phyloP scores from a whole-genome alignment of 108 stramenopile genomes.

The Skeletonema menzelii region DNA sequence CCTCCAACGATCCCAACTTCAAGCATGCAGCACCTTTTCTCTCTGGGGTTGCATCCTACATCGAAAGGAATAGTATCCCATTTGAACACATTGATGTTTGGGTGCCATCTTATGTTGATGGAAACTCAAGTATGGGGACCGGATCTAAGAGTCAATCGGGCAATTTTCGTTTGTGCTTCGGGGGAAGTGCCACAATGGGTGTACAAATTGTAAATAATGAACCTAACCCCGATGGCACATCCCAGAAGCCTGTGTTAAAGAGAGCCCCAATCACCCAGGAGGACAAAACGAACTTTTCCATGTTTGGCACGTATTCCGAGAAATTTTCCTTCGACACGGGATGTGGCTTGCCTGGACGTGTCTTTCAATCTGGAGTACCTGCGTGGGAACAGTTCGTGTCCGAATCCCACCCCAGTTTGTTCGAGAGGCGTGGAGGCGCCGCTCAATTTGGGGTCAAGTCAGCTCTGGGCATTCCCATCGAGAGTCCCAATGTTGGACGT shows the following conservation, averaged over 20 bases:
- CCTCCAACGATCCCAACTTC: slow-evolving; percentile 30
- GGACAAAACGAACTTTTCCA: slow-evolving; percentile 56
- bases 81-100: slow-evolving; percentile 87
- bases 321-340: slow-evolving; percentile 88
- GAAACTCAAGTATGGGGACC: background rate
- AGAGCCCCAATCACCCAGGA: slow-evolving; percentile 37
- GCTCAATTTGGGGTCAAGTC: slow-evolving; percentile 85
- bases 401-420: slow-evolving; percentile 66
- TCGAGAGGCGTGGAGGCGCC: slow-evolving; percentile 88
- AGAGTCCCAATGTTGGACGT: slow-evolving; percentile 84
- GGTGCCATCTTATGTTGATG: slow-evolving; percentile 62
- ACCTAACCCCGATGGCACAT: background rate
- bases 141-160: background rate
- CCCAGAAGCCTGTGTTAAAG: slow-evolving; percentile 6
- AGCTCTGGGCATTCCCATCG: slow-evolving; percentile 78
- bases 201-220: slow-evolving; percentile 19
- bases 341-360: slow-evolving; percentile 87
- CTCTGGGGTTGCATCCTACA: slow-evolving; percentile 60
- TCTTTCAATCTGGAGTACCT: slow-evolving; percentile 62
- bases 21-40: slow-evolving; percentile 66
- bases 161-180: slow-evolving; percentile 55
- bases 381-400: slow-evolving; percentile 82
- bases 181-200: slow-evolving; percentile 62
- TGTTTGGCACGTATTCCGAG: slow-evolving; percentile 85
- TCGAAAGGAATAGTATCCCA: slow-evolving; percentile 61